Evolutionary conservation across 495 filamentous ascomycete genomes (phyloP), one percentile per base, ranked within the genome.

Genomic region (Neurospora intermedia): DNA sequence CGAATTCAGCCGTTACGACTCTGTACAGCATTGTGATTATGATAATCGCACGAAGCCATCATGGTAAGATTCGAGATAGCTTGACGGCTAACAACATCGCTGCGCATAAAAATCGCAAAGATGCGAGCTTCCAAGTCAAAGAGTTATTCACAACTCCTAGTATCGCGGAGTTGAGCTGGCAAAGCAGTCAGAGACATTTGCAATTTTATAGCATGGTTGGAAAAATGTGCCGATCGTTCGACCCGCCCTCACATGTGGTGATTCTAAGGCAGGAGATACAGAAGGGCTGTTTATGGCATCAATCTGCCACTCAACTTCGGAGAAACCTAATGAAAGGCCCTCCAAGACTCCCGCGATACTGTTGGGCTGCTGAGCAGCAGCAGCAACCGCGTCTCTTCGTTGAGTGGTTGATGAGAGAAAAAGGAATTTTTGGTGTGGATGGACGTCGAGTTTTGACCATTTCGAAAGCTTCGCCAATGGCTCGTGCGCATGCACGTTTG

Each of bases 181-280:
- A 46, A 46, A 9, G 43, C 43, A 46, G 18, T 8, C 2, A 18
- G 1, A 46, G 43, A 10, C 18, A 16, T 9, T 27, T 15, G 15
- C 38, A 46, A 74, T 7, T 27, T 20, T 40, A 73, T 1, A 71
- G 27, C 27, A 42, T 71, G 43, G 16, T 38, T n/a, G 38, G 43
- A 62, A 10, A 77, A 74, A 85, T 85, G 84, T 86, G 81, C 84
- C 84, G 75, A 82, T 78, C 81, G 79, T 85, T 85, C 92, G 92
- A 95, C 89, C 92, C 89, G 88, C 92, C 88, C 88, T 87, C 87
- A 94, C 92, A 94, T 80, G 84, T 87, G 82, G 31, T 86, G 78
- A 87, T 89, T 91, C 92, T 87, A 93, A 90, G 93, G 93, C 90
- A 94, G 93, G 88, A 97, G 93, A 97, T 97, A 97, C 93, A 91